Evolutionary conservation across 1,284 basidiomycete genomes (phyloP).

Genomic region (Naganishia albida): DNA sequence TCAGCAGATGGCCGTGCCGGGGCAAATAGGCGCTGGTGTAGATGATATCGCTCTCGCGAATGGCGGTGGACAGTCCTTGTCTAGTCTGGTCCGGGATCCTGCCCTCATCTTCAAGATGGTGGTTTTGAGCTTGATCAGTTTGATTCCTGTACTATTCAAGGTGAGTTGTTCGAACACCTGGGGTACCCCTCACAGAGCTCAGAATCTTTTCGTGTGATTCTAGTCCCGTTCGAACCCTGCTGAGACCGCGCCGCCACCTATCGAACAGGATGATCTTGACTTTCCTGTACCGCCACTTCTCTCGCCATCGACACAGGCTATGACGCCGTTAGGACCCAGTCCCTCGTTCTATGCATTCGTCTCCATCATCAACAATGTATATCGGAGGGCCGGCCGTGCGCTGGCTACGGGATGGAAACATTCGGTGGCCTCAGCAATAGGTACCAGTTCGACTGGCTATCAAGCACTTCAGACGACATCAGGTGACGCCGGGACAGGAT

Average conservation of each 20-base stretch:
- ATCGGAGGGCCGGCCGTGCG: slow-evolving; percentile 17
- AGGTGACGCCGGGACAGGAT: slow-evolving; percentile 4
- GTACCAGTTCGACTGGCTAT: slow-evolving; percentile 3
- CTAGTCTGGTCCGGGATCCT: slow-evolving; percentile 53
- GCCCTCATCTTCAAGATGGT: slow-evolving; percentile 53
- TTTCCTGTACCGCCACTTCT: slow-evolving; percentile 13
- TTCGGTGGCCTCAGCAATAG: slow-evolving; percentile 6
- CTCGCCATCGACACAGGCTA: slow-evolving; percentile 25
- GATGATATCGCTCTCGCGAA: slow-evolving; percentile 1
- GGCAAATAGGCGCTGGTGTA: slow-evolving; percentile 8
- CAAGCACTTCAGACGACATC: slow-evolving; percentile 2
- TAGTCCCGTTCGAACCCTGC: slow-evolving; percentile 23
- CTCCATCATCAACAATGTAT: slow-evolving; percentile 13
- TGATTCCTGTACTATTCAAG: slow-evolving; percentile 54
- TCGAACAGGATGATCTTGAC: slow-evolving; percentile 13
- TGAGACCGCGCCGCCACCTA: slow-evolving; percentile 11
- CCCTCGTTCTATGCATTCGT: slow-evolving; percentile 28
- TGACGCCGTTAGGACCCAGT: slow-evolving; percentile 29
- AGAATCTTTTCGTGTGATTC: not conserved
- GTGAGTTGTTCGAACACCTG: slow-evolving; percentile 2
- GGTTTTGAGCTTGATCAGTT: slow-evolving; percentile 49
- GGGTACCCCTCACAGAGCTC: not conserved
- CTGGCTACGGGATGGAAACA: slow-evolving; percentile 24
- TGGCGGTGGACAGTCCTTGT: slow-evolving; percentile 47
- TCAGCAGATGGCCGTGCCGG: slow-evolving; percentile 25